phyloP scores from a whole-genome alignment of 2,329 filamentous ascomycete genomes.

The Xylaria sp. region DNA sequence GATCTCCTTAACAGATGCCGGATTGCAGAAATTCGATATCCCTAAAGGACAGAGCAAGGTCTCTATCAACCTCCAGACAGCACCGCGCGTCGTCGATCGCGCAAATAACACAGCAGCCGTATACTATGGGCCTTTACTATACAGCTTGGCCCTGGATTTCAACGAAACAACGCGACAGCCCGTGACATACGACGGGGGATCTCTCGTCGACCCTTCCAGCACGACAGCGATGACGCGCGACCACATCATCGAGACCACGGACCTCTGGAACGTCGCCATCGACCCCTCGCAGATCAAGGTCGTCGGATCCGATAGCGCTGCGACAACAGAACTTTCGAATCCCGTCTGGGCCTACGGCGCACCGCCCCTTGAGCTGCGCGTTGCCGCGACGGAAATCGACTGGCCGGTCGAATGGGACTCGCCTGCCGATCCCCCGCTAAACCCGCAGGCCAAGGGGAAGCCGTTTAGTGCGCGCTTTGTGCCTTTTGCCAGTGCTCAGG shows the following conservation, averaged over 20 bases:
- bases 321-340: conserved; percentile 36
- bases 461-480: conserved; percentile 49
- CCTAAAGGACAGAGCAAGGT: conserved; percentile 41
- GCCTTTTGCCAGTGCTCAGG: conserved; percentile 50
- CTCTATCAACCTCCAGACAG: conserved; percentile 43
- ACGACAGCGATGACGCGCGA: conserved; percentile 47
- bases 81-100: conserved; percentile 46
- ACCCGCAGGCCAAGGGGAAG: conserved; percentile 39
- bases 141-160: conserved; percentile 48
- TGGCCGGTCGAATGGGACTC: conserved; percentile 48
- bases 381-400: conserved; percentile 49
- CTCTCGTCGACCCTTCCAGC: conserved; percentile 36
- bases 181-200: conserved; percentile 36
- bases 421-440: conserved; percentile 43
- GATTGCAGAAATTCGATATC: conserved; percentile 45
- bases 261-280: conserved; percentile 50
- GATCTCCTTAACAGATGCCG: conserved; percentile 40
- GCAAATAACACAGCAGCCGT: conserved; percentile 50
- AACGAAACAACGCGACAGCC: conserved; percentile 40
- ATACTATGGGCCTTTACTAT: conserved; percentile 49
- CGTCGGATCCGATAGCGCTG: conserved; percentile 27
- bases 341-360: conserved; percentile 49
- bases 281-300: conserved; percentile 49
- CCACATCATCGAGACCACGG: conserved; percentile 45
- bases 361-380: conserved; percentile 48